phyloP scores from a whole-genome alignment of 192 early-diverging fungal species.

The Geranomyces michiganensis region DNA sequence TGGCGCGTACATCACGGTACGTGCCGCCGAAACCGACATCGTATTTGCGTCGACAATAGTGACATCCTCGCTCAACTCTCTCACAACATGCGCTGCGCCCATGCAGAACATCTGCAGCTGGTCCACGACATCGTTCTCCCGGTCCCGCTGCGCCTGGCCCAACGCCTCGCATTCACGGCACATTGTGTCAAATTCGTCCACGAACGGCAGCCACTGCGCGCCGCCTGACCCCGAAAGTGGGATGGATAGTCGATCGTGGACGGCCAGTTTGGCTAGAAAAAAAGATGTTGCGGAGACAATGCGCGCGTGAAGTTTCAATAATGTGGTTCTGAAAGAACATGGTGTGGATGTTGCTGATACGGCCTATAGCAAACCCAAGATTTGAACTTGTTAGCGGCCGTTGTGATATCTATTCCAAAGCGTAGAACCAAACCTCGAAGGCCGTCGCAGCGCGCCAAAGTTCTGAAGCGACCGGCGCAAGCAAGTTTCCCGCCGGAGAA shows the following conservation, averaged over 20 bases:
- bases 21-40: not conserved
- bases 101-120: not conserved
- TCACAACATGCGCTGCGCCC: not conserved
- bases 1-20: conserved; percentile 1
- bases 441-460: conserved; percentile 6
- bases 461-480: not conserved
- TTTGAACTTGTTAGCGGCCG: not conserved
- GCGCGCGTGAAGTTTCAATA: conserved; percentile 2
- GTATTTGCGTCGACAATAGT: too few species aligned
- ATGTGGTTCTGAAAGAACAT: not conserved
- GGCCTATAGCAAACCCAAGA: not conserved
- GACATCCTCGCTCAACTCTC: not conserved
- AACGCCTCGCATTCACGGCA: not conserved
- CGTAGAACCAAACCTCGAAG: not conserved
- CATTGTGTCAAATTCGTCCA: not conserved
- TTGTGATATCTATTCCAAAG: not conserved
- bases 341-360: not conserved
- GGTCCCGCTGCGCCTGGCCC: not conserved
- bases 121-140: not conserved
- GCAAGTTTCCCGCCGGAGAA: not conserved
- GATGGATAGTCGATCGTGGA: conserved; percentile 1
- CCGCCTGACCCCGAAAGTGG: not conserved
- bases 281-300: not conserved
- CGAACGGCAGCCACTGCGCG: not conserved
- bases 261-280: not conserved